These are phyloP conservation scores for Fusarium pseudograminearum DNA, from an alignment of 2,329 filamentous ascomycete genomes.

Conservation along the genomic window DNA sequence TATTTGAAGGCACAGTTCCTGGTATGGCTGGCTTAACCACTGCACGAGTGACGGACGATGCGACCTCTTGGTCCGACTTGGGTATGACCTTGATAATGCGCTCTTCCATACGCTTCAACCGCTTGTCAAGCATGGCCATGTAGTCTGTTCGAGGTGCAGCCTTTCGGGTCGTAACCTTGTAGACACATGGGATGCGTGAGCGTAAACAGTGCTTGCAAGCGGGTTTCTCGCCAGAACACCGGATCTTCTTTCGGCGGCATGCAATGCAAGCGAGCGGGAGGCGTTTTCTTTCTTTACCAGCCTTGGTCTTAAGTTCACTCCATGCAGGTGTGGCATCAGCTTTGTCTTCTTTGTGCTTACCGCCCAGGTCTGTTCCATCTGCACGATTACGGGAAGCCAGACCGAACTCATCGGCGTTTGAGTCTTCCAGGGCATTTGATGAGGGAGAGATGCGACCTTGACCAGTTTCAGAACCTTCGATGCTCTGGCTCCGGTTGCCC, in stretches of 20 bases:
- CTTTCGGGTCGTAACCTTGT: conserved; percentile 95
- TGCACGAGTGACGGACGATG: conserved; percentile 78
- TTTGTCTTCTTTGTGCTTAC: conserved; percentile 68
- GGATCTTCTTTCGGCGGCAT: conserved; percentile 96
- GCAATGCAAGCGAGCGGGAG: conserved; percentile 95
- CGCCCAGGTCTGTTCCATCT: conserved; percentile 66
- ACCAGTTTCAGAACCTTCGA: conserved; percentile 60
- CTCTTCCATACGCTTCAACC: conserved; percentile 96
- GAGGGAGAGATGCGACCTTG: conserved; percentile 59
- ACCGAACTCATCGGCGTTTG: conserved; percentile 70
- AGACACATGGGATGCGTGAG: conserved; percentile 94
- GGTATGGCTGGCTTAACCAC: conserved; percentile 84
- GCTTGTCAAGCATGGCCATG: conserved; percentile 98
- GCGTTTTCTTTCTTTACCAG: conserved; percentile 94
- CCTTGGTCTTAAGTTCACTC: conserved; percentile 89
- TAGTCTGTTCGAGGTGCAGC: conserved; percentile 96
- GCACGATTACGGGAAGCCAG: conserved; percentile 59
- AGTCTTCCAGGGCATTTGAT: conserved; percentile 64
- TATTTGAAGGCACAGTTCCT: conserved; percentile 59
- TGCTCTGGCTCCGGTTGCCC: conserved; percentile 46
- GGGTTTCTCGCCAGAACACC: conserved; percentile 97
- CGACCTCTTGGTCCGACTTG: conserved; percentile 79
- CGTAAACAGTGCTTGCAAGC: conserved; percentile 96
- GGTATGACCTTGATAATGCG: conserved; percentile 96
- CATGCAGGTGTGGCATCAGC: conserved; percentile 72